phyloP scores from a whole-genome alignment of 352 stramenopile genomes.

The Pythium dissotocum region DNA sequence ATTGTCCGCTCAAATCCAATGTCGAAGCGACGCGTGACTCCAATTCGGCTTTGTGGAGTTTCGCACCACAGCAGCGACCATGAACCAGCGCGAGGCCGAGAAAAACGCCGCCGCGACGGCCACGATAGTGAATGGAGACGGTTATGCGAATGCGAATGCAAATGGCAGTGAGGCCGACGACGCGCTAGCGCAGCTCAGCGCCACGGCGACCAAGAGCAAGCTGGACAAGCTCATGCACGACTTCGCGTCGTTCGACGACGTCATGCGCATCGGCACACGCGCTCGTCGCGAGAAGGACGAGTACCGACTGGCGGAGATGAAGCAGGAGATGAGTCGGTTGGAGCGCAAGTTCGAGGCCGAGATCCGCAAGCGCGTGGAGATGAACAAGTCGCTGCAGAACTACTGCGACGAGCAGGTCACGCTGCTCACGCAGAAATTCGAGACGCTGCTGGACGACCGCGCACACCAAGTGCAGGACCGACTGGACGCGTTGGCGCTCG shows the following conservation, averaged over 20 bases:
- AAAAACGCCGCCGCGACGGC: neutral
- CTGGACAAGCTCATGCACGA: constrained; percentile 84
- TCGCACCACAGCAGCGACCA: neutral
- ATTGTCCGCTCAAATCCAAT: constrained; percentile 14
- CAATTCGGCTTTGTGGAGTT: constrained; percentile 8
- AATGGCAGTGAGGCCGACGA: constrained; percentile 5
- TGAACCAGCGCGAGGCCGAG: constrained; percentile 32
- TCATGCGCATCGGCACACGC: constrained; percentile 84
- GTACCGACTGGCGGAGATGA: constrained; percentile 91
- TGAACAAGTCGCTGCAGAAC: constrained; percentile 92
- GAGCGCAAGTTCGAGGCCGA: constrained; percentile 92
- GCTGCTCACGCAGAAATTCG: constrained; percentile 81
- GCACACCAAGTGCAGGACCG: constrained; percentile 72
- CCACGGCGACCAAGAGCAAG: constrained; percentile 79
- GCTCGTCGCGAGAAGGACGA: constrained; percentile 92
- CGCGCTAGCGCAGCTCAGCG: constrained; percentile 42
- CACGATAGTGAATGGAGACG: constrained; percentile 9
- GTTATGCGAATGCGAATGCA: neutral
- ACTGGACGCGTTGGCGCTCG: constrained; percentile 65
- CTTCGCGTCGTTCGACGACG: constrained; percentile 85
- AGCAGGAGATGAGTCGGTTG: constrained; percentile 88
- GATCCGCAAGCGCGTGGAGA: constrained; percentile 94
- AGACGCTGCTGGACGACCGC: constrained; percentile 78
- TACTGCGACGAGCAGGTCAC: constrained; percentile 89
- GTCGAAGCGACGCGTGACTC: constrained; percentile 18